Evolutionary conservation across 2,329 filamentous ascomycete species (phyloP).

Genomic region (Colletotrichum lini): DNA sequence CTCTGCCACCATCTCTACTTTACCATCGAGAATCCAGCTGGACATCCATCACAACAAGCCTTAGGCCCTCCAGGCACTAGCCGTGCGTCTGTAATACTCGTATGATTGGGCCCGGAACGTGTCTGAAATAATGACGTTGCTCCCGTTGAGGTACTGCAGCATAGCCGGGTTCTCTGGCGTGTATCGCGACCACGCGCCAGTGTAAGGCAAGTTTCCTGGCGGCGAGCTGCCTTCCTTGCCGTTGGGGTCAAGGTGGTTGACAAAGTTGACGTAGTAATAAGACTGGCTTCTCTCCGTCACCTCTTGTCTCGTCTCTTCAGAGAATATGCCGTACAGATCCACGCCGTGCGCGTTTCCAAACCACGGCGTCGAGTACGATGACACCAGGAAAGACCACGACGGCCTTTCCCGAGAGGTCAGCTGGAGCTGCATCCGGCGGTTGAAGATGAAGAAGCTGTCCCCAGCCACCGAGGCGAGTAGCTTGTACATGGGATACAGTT

Average conservation of each 20-base stretch:
- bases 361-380: no score
- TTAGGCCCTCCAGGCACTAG: background rate
- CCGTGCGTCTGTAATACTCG: background rate
- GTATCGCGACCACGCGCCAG: background rate
- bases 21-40: no score
- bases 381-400: no score
- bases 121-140: background rate
- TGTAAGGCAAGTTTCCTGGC: background rate
- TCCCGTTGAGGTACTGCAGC: background rate
- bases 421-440: no score
- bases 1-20: no score
- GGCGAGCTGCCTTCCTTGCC: background rate
- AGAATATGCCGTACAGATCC: background rate
- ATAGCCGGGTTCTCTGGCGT: background rate
- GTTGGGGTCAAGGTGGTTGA: background rate
- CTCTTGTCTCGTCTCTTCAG: background rate
- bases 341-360: background rate
- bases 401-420: no score
- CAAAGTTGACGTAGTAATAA: background rate
- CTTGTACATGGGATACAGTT: no score
- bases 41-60: background rate
- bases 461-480: no score
- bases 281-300: background rate
- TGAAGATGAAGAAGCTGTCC: no score
- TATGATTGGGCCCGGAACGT: background rate